Conservation (phyloP, 805 yeast genomes). For the Cyberlindnera subsufficiens region DNA sequence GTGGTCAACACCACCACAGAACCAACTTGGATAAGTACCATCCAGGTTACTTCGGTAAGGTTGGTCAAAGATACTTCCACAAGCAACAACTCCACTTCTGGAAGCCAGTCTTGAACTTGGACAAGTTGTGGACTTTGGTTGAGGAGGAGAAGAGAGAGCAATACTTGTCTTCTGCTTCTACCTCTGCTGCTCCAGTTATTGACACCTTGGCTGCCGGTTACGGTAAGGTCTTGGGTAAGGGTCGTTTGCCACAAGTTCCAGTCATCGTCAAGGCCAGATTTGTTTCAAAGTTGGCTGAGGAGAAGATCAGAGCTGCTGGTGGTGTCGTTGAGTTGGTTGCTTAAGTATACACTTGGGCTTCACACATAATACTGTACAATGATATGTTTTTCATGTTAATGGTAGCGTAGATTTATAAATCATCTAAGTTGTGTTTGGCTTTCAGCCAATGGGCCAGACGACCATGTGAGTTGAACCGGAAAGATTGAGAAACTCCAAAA, state of each 20-base stretch:
- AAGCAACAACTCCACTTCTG: conserved; percentile 91
- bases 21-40: conserved; percentile 99
- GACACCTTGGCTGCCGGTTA: conserved; percentile 99
- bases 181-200: conserved; percentile 95
- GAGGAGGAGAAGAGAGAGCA: conserved; percentile 92
- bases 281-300: conserved; percentile 98
- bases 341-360: conserved; percentile 37
- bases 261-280: conserved; percentile 99
- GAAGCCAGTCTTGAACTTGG: conserved; percentile 97
- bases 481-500: too few relatives aligned
- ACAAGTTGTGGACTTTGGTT: conserved; percentile 96
- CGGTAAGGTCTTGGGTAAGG: conserved; percentile 99
- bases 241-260: conserved; percentile 96
- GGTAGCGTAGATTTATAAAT: not conserved
- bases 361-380: conserved; percentile 3
- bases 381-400: conserved; percentile 4
- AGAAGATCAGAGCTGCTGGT: conserved; percentile 99
- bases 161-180: conserved; percentile 76
- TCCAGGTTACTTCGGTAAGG: conserved; percentile 99
- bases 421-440: not conserved
- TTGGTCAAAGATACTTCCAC: conserved; percentile 99
- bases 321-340: conserved; percentile 99
- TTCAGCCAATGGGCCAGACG: not conserved
- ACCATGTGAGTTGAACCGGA: too few relatives aligned
- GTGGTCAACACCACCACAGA: conserved; percentile 99